Conservation (phyloP, 768 basidiomycete genomes). For the Serendipita sp. region DNA sequence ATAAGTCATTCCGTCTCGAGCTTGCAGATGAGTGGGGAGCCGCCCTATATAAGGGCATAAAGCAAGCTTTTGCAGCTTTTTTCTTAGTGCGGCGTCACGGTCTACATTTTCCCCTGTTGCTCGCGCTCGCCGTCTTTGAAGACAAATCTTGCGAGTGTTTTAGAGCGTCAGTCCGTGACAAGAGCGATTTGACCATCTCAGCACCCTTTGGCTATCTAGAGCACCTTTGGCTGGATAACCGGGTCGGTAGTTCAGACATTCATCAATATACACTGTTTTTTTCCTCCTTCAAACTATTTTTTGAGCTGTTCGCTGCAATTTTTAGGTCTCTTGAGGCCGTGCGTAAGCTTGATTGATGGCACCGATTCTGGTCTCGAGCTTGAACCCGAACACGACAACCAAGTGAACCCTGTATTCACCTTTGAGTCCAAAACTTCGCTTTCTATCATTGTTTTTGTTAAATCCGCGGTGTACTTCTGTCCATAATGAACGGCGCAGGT, state of each 20-base stretch:
- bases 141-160: conserved; percentile 5
- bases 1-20: too few species aligned
- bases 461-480: not conserved
- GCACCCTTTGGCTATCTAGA: not conserved
- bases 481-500: conserved; percentile 4
- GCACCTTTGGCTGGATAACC: not conserved
- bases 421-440: not conserved
- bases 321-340: not conserved
- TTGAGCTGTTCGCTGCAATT: not conserved
- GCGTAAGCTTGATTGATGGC: not conserved
- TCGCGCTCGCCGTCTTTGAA: not conserved
- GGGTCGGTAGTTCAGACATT: conserved; percentile 3
- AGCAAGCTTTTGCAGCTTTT: not conserved
- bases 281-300: not conserved
- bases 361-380: not conserved
- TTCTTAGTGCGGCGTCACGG: conserved; percentile 6
- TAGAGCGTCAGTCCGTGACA: not conserved
- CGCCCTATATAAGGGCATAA: too few species aligned
- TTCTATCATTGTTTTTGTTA: not conserved
- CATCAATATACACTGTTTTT: not conserved
- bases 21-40: too few species aligned
- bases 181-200: conserved; percentile 2
- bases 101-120: conserved; percentile 1
- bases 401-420: not conserved
- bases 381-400: not conserved